Evolutionary conservation across 2,329 filamentous ascomycete species (phyloP), one percentile per base, ranked within the genome.

Genomic region (Fusarium compactum): DNA sequence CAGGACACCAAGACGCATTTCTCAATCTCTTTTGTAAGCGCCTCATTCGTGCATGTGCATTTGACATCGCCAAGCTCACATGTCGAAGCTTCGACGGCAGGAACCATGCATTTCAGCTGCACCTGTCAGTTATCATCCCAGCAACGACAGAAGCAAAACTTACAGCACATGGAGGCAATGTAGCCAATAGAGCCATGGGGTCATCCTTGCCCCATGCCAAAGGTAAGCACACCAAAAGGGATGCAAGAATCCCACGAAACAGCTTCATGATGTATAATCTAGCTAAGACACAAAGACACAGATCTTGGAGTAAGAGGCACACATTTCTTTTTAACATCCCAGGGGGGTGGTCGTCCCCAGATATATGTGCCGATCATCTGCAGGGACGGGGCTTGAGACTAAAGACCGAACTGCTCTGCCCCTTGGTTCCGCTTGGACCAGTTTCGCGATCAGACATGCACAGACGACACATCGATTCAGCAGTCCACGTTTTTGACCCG

Each of bases 141-240:
- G 27, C 7, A 34, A 16, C 44, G 30, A 3, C 27, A 1, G 11
- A n/a, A 11, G 7, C 6, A 8, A 5, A 11, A 72, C 78, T 46
- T 68, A 80, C 78, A 41, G 78, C 78, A 71, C 78, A 80, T 10
- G 10, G 9, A 65, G n/a, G 79, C 48, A 79, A 61, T n/a, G 53
- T 30, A 4, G 68, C 53, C 18, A 77, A 30, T 24, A 48, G 48
- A 38, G 66, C 44, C 11, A 51, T 8, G 18, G 53, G 22, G n/a
- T 40, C 25, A 11, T 56, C 50, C 20, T 54, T 45, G 24, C 65
- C 52, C 46, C 55, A 24, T 52, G 30, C 62, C 15, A 40, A 18
- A 29, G 51, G 51, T 25, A 45, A 44, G 12, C n/a, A 22, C 12
- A 25, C 51, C 51, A 54, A 15, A 15, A 45, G 24, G n/a, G 8